Evolutionary conservation across 805 yeast genomes (phyloP).

Genomic region (Nakazawaea anatomiae): DNA sequence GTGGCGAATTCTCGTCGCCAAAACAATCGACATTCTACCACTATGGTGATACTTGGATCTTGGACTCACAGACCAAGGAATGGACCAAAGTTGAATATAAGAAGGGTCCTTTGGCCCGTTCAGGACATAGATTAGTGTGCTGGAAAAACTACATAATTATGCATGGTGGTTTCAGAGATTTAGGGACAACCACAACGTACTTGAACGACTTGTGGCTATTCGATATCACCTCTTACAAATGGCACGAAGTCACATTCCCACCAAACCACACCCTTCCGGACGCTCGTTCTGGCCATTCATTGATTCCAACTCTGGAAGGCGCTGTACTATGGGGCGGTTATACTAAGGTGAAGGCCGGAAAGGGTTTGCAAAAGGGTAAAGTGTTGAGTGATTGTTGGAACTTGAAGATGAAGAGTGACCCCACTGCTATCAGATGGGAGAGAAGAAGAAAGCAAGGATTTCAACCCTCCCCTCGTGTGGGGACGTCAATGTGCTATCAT

Average conservation of each 20-base stretch:
- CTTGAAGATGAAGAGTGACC: slow-evolving; percentile 79
- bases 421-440: slow-evolving; percentile 78
- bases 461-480: slow-evolving; percentile 91
- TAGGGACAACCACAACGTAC: slow-evolving; percentile 80
- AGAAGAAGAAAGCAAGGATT: slow-evolving; percentile 84
- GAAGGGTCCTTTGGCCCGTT: slow-evolving; percentile 75
- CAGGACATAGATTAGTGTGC: slow-evolving; percentile 84
- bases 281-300: slow-evolving; percentile 89
- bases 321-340: slow-evolving; percentile 91
- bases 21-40: slow-evolving; percentile 94
- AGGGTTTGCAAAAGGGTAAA: slow-evolving; percentile 87
- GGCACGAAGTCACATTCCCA: slow-evolving; percentile 88
- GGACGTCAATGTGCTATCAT: slow-evolving; percentile 83
- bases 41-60: slow-evolving; percentile 92
- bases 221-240: slow-evolving; percentile 82
- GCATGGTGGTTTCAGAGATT: slow-evolving; percentile 91
- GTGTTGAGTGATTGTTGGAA: slow-evolving; percentile 83
- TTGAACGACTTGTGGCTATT: slow-evolving; percentile 87
- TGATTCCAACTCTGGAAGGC: slow-evolving; percentile 75
- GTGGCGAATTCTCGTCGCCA: slow-evolving; percentile 96
- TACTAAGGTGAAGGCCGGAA: slow-evolving; percentile 84
- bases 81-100: slow-evolving; percentile 84
- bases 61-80: slow-evolving; percentile 78
- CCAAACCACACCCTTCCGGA: slow-evolving; percentile 78
- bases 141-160: slow-evolving; percentile 89